These are phyloP conservation scores for Salix purpurea DNA, from an alignment of 345 rosid genomes.

Conservation along the genomic window DNA sequence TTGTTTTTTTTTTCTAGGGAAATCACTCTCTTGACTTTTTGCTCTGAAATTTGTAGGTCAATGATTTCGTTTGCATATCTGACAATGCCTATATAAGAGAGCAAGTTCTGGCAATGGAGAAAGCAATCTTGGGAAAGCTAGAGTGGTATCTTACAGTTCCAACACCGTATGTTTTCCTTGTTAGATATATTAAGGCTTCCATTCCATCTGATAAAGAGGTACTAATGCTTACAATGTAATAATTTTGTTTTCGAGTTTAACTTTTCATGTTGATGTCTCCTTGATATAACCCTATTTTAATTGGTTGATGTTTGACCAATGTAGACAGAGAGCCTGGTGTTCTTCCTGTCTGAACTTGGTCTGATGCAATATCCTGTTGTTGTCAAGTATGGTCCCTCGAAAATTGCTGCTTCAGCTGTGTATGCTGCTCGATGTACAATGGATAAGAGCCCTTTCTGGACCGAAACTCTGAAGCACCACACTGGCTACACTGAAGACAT, in stretches of 20 bases:
- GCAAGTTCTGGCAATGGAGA: slow-evolving; percentile 78
- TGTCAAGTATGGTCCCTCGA: slow-evolving; percentile 45
- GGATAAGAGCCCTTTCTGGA: slow-evolving; percentile 64
- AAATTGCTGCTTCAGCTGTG: slow-evolving; percentile 86
- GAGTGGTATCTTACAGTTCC: slow-evolving; percentile 86
- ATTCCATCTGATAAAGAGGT: slow-evolving; percentile 53
- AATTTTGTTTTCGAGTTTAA: neutral
- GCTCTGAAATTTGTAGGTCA: slow-evolving; percentile 43
- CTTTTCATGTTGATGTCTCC: neutral
- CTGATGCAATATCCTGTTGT: slow-evolving; percentile 55
- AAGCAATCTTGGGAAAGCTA: slow-evolving; percentile 59
- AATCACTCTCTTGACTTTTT: neutral
- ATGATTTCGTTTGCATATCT: slow-evolving; percentile 79
- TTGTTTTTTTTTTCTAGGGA: neutral
- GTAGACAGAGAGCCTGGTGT: slow-evolving; percentile 73
- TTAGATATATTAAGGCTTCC: slow-evolving; percentile 74
- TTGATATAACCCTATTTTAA: neutral
- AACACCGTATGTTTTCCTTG: slow-evolving; percentile 79
- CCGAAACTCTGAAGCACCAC: slow-evolving; percentile 58
- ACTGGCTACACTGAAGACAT: slow-evolving; percentile 64
- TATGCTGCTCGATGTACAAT: slow-evolving; percentile 82
- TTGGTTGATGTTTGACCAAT: neutral
- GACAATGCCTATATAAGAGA: slow-evolving; percentile 75
- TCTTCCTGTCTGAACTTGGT: slow-evolving; percentile 72
- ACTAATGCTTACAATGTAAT: neutral